Conservation (phyloP, 2,329 filamentous ascomycete species). For the Fusarium sp. region DNA sequence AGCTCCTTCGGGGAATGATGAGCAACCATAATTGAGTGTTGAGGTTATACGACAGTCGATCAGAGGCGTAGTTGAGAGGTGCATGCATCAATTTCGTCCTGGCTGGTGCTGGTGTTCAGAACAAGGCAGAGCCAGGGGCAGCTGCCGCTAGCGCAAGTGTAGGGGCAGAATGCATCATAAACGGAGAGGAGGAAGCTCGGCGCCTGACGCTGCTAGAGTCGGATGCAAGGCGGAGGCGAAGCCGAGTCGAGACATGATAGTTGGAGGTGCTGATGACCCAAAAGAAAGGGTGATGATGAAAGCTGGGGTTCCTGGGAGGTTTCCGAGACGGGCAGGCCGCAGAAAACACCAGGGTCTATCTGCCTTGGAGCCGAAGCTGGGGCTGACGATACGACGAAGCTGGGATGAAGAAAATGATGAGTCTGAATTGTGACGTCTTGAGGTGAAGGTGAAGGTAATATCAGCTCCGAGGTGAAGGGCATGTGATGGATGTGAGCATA, state of each 20-base stretch:
- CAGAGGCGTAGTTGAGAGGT: constrained; percentile 27
- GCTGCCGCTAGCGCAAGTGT: constrained; percentile 17
- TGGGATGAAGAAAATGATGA: constrained; percentile 23
- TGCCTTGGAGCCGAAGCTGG: constrained; percentile 4
- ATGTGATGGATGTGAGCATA: constrained; percentile 16
- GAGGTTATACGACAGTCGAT: constrained; percentile 27
- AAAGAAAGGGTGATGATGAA: constrained; percentile 8
- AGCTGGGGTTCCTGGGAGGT: constrained; percentile 32
- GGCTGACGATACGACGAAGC: constrained; percentile 1
- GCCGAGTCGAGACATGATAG: constrained; percentile 5
- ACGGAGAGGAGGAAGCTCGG: constrained; percentile 11
- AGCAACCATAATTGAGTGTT: constrained; percentile 14
- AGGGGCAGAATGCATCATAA: constrained; percentile 8
- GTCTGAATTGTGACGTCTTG: constrained; percentile 35
- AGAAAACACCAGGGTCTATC: constrained; percentile 17
- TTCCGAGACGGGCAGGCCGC: constrained; percentile 25
- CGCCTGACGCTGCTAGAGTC: constrained; percentile 5
- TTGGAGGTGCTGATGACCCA: constrained; percentile 17
- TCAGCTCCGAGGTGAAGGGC: background rate
- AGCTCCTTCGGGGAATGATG: constrained; percentile 27
- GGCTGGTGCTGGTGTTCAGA: constrained; percentile 24
- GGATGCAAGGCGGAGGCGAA: constrained; percentile 28
- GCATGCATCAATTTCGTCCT: constrained; percentile 18
- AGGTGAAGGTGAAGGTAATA: constrained; percentile 8
- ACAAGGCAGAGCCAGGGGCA: constrained; percentile 25